Base-by-base conservation (phyloP, 108 stramenopile species). In the Cyclostephanos invisitatus region DNA sequence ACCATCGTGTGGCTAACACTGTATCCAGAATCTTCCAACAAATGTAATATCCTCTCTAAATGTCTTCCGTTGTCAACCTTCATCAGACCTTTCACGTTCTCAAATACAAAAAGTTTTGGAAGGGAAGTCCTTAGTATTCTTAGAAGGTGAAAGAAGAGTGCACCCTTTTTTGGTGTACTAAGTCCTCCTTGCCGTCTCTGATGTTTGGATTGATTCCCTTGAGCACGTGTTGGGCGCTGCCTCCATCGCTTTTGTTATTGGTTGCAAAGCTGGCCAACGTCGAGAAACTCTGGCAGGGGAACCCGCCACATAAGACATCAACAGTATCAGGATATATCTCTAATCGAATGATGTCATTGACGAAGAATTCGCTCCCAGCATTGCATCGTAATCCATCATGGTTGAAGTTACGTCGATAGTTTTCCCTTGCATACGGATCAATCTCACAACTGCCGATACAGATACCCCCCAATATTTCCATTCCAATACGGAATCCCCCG, bases 231-330 rank as follows among this genome's bases (percentile, higher is more conserved):
- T n/a, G 24, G 14, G 32, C 32, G 17, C 25, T 28, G 40, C 58
- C 42, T 0, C 7, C 44, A 32, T 40, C 3, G 29, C 10, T 17
- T 27, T 40, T 44, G 14, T 59, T 38, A 24, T 20, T 18, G 42
- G 68, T 40, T 11, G 72, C 68, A 49, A 37, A 74, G 48, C 32
- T 68, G 15, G 67, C 78, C 46, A 68, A 37, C 8, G 68, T 70
- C 4, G 65, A 73, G 55, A 78, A 78, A 59, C 48, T 47, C 47
- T 78, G 77, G 42, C 77, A 78, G 8, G 77, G 72, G 42, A 78
- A 78, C 2, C 72, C 72, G 22, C 72, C 77, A 29, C 42, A 56
- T 20, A 74, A 20, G 36, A 78, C 38, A 73, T 74, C 73, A 7
- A 42, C 42, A 0, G 18, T 42, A 17, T 28, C 32, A 46, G 62